Conservation (phyloP, 352 stramenopile species). For the Pilasporangium apinafurcum region DNA sequence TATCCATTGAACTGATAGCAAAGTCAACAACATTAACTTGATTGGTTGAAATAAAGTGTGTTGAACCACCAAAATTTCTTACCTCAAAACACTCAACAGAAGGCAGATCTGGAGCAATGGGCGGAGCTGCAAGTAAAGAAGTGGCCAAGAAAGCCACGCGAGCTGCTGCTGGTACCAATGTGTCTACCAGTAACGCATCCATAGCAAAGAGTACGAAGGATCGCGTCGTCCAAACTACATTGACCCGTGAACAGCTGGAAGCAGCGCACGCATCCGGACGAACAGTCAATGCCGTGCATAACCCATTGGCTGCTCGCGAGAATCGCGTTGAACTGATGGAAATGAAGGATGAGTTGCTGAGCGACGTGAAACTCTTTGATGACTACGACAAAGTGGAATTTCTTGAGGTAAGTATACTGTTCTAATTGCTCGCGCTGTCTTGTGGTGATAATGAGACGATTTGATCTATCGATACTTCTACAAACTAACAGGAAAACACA, state of each 20-base stretch:
- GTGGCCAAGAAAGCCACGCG: neutral
- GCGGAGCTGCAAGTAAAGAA: slow-evolving; percentile 2
- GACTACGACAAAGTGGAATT: slow-evolving; percentile 50
- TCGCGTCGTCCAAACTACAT: too few species aligned
- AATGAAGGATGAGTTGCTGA: slow-evolving; percentile 45
- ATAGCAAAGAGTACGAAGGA: too few species aligned
- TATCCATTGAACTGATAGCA: too few species aligned
- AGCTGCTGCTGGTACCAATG: neutral
- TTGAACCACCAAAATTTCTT: neutral
- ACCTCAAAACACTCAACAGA: neutral
- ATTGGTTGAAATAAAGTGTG: neutral
- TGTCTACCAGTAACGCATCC: neutral
- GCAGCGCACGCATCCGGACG: too few species aligned
- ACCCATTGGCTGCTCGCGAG: too few species aligned
- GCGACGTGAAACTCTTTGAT: slow-evolving; percentile 44
- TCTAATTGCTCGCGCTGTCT: neutral
- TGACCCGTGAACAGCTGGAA: too few species aligned
- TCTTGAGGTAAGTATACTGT: slow-evolving; percentile 12
- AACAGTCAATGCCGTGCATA: too few species aligned
- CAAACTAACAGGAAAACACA: slow-evolving; percentile 27
- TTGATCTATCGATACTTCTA: neutral
- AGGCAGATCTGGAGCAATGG: neutral
- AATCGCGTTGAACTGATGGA: slow-evolving; percentile 31
- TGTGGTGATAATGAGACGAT: neutral
- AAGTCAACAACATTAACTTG: slow-evolving; percentile 2